Conservation (phyloP, 306 rosid genomes). For the Pterocarpus macrocarpus region DNA sequence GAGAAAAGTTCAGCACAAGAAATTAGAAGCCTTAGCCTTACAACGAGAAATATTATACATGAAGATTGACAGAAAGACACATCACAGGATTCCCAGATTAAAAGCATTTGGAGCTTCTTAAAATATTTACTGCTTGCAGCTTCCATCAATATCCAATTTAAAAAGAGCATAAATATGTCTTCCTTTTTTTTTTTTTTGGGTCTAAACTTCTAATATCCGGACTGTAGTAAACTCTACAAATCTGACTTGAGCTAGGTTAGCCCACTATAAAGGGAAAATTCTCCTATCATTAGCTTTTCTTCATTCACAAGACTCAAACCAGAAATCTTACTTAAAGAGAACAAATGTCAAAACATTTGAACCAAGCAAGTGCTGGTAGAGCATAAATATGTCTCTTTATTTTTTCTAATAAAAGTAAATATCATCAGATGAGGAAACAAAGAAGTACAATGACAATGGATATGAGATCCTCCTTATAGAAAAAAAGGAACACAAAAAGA, state of each 20-base stretch:
- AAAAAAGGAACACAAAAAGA: not conserved
- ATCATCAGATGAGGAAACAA: not conserved
- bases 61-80: conserved; percentile 22
- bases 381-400: no score
- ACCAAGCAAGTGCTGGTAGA: no score
- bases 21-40: conserved; percentile 18
- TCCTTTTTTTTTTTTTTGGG: no score
- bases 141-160: conserved; percentile 39
- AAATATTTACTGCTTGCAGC: conserved; percentile 12
- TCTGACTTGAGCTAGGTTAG: no score
- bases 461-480: conserved; percentile 1
- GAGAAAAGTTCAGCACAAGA: conserved; percentile 25
- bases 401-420: not conserved
- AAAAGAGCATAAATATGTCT: not conserved
- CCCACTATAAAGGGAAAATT: no score
- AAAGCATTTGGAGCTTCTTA: conserved; percentile 17
- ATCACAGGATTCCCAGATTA: conserved; percentile 1
- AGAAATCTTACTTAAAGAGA: no score
- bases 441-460: conserved; percentile 10
- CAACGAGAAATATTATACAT: conserved; percentile 34
- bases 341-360: no score
- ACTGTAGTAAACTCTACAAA: no score
- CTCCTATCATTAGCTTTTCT: no score
- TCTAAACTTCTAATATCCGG: no score
- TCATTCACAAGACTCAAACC: no score